Evolutionary conservation across 1,284 basidiomycete genomes (phyloP).

Genomic region (Irpex rosettiformis): DNA sequence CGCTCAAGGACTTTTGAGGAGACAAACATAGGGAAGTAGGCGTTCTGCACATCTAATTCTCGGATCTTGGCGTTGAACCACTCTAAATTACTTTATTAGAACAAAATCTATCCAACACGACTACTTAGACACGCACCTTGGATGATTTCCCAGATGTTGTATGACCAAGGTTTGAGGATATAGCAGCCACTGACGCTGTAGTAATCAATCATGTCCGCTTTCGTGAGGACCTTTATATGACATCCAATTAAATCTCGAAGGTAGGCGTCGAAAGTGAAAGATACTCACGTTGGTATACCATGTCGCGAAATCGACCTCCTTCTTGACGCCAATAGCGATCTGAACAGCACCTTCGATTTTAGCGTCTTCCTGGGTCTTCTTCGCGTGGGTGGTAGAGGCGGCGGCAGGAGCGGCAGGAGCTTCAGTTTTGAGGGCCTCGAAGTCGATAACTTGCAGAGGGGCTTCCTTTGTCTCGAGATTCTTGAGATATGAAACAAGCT

Average conservation of each 20-base stretch:
- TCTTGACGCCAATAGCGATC: constrained; percentile 92
- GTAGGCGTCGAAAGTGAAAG: background rate
- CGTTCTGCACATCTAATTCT: constrained; percentile 93
- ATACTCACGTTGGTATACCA: constrained; percentile 89
- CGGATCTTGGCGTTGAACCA: constrained; percentile 95
- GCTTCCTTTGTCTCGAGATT: constrained; percentile 61
- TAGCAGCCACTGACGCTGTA: constrained; percentile 99
- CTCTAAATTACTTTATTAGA: constrained; percentile 37
- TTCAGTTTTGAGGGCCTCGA: constrained; percentile 57
- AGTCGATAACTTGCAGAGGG: constrained; percentile 73
- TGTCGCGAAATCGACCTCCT: constrained; percentile 89
- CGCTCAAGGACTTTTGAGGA: constrained; percentile 90
- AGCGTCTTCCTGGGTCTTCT: constrained; percentile 66
- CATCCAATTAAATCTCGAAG: constrained; percentile 8
- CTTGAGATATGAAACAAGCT: constrained; percentile 72
- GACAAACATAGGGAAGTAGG: constrained; percentile 99
- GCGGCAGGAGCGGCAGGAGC: constrained; percentile 33
- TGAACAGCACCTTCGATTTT: constrained; percentile 87
- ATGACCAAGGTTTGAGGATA: constrained; percentile 97
- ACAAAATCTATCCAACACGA: too few relatives aligned
- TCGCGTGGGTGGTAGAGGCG: constrained; percentile 36
- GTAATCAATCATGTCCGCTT: constrained; percentile 99
- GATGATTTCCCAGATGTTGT: constrained; percentile 95
- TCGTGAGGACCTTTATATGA: constrained; percentile 78
- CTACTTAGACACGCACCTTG: constrained; percentile 64